phyloP scores from a whole-genome alignment of 2,329 filamentous ascomycete species.

The Mariannaea sp. region DNA sequence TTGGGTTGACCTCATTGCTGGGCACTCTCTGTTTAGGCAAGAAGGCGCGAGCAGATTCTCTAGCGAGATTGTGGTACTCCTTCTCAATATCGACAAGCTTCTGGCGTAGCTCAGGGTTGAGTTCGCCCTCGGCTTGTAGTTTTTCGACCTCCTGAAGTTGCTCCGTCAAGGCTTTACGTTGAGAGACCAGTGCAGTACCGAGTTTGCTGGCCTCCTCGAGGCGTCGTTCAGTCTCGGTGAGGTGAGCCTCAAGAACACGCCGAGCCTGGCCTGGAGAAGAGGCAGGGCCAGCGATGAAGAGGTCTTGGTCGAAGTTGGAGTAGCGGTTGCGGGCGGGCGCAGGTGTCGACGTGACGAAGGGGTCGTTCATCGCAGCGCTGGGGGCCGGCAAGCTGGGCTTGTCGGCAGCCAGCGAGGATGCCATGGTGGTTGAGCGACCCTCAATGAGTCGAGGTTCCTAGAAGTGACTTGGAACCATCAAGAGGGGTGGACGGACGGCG shows the following conservation, averaged over 20 bases:
- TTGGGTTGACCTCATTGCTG: conserved; percentile 64
- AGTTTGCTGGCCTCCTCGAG: conserved; percentile 90
- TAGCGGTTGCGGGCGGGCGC: conserved; percentile 67
- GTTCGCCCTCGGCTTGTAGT: conserved; percentile 74
- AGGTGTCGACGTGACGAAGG: conserved; percentile 58
- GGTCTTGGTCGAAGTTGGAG: conserved; percentile 79
- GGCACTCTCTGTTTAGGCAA: conserved; percentile 81
- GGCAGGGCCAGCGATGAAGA: conserved; percentile 76
- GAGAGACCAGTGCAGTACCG: conserved; percentile 84
- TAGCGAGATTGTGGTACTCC: conserved; percentile 92
- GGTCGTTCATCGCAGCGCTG: conserved; percentile 52
- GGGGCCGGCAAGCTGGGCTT: conserved; percentile 49
- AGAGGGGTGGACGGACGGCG: conserved; percentile 34
- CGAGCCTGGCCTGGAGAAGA: conserved; percentile 86
- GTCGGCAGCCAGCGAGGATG: conserved; percentile 50
- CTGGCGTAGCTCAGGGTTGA: conserved; percentile 80
- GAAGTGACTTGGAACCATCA: conserved; percentile 36
- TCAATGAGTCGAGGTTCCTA: conserved; percentile 35
- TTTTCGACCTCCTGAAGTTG: conserved; percentile 84
- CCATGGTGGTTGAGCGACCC: conserved; percentile 44
- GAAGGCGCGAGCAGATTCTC: conserved; percentile 87
- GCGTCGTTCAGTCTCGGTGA: conserved; percentile 88
- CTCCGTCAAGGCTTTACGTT: conserved; percentile 81
- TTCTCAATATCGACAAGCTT: conserved; percentile 87
- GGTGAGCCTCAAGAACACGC: conserved; percentile 85